phyloP scores from a whole-genome alignment of 1,284 basidiomycete genomes.

The Apiotrichum siamense region DNA sequence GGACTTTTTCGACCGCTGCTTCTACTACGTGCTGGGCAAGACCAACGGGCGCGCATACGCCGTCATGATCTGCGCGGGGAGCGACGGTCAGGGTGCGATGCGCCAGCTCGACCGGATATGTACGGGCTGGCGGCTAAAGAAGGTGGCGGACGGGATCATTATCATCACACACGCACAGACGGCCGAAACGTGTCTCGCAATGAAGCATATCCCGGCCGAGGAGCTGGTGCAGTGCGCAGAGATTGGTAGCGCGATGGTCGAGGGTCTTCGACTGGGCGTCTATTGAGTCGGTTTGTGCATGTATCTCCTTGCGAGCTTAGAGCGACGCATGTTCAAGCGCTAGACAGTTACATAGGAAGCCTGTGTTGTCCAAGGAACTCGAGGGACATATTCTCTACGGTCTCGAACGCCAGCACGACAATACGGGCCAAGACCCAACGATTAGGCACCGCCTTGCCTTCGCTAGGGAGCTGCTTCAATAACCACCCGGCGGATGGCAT shows the following conservation, averaged over 20 bases:
- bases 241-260: constrained; percentile 10
- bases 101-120: constrained; percentile 15
- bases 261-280: constrained; percentile 13
- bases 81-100: constrained; percentile 10
- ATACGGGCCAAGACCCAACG: too few relatives aligned
- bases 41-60: constrained; percentile 16
- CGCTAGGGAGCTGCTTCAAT: too few relatives aligned
- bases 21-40: constrained; percentile 10
- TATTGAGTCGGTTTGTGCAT: too few relatives aligned
- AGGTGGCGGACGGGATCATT: constrained; percentile 10
- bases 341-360: too few relatives aligned
- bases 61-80: constrained; percentile 15
- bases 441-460: too few relatives aligned
- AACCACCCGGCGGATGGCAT: too few relatives aligned
- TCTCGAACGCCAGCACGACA: too few relatives aligned
- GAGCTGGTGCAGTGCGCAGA: constrained; percentile 10
- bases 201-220: constrained; percentile 5
- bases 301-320: too few relatives aligned
- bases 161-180: constrained; percentile 13
- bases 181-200: constrained; percentile 8
- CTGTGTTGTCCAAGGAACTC: too few relatives aligned
- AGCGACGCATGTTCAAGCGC: too few relatives aligned
- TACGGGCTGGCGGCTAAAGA: constrained; percentile 14
- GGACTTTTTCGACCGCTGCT: constrained; percentile 15
- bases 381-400: too few relatives aligned